Evolutionary conservation across 2,329 filamentous ascomycete genomes (phyloP).

Genomic region (Thielaviopsis punctulata): DNA sequence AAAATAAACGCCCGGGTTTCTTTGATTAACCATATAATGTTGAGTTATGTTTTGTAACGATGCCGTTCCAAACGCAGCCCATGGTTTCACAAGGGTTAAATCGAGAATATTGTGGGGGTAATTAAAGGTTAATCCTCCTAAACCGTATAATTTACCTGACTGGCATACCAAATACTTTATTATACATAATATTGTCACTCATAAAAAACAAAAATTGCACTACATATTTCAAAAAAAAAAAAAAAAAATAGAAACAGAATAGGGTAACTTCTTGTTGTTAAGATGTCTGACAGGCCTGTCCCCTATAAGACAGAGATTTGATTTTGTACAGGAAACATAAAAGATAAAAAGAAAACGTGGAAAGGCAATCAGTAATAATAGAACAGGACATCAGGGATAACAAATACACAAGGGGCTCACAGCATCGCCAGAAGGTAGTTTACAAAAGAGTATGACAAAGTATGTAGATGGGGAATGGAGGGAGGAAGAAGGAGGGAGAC

Average conservation of each 20-base stretch:
- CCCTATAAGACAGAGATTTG: not conserved
- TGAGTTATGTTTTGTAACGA: no score
- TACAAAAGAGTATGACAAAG: not conserved
- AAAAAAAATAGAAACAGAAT: no score
- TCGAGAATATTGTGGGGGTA: not conserved
- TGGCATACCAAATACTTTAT: no score
- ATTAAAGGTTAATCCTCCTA: no score
- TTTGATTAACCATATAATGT: no score
- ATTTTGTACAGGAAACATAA: constrained; percentile 3
- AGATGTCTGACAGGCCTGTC: not conserved
- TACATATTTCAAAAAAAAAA: no score
- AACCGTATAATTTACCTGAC: no score
- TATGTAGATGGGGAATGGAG: not conserved
- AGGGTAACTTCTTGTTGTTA: not conserved
- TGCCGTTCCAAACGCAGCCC: no score
- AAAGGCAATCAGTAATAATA: not conserved
- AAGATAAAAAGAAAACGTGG: no score
- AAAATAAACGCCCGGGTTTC: no score
- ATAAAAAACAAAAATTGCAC: no score
- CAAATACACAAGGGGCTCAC: constrained; percentile 9
- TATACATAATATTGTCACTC: no score
- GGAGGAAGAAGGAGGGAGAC: not conserved
- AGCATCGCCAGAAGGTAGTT: not conserved
- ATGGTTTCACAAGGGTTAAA: not conserved
- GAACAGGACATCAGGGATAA: not conserved